Evolutionary conservation across 306 rosid species (phyloP).

Genomic region (Sicyos edulis): DNA sequence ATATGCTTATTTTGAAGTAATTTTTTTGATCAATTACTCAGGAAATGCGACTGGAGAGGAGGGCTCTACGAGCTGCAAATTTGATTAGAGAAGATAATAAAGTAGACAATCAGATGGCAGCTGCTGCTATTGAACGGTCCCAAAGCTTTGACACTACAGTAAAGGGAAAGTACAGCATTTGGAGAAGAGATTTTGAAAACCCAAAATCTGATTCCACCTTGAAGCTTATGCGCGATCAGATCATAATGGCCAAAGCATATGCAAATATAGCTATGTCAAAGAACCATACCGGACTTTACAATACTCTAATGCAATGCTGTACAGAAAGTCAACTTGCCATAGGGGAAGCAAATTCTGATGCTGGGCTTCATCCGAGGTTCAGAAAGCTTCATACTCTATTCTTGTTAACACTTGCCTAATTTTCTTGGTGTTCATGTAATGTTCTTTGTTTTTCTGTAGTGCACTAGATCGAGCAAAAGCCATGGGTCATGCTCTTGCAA

Average conservation of each 20-base stretch:
- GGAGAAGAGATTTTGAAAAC: slow-evolving; percentile 86
- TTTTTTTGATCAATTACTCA: slow-evolving; percentile 30
- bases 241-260: slow-evolving; percentile 91
- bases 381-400: slow-evolving; percentile 20
- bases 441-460: slow-evolving; percentile 41
- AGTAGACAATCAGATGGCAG: slow-evolving; percentile 46
- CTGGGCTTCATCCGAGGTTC: slow-evolving; percentile 83
- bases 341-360: slow-evolving; percentile 74
- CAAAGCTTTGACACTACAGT: slow-evolving; percentile 47
- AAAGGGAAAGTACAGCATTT: slow-evolving; percentile 81
- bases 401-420: slow-evolving; percentile 23
- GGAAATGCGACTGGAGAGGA: slow-evolving; percentile 74
- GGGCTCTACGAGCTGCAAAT: slow-evolving; percentile 56
- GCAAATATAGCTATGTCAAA: slow-evolving; percentile 72
- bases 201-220: slow-evolving; percentile 84
- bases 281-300: slow-evolving; percentile 52
- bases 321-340: slow-evolving; percentile 61
- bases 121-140: slow-evolving; percentile 66
- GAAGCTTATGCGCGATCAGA: slow-evolving; percentile 93
- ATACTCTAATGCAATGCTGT: slow-evolving; percentile 55
- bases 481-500: slow-evolving; percentile 83
- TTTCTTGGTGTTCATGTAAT: slow-evolving; percentile 27
- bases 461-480: slow-evolving; percentile 84
- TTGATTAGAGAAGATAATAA: slow-evolving; percentile 60
- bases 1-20: slow-evolving; percentile 16